A percentile compares a stretch with the other conserved stretches of the same genome.
phyloP scores from a whole-genome alignment of 305 asterid genomes.

The Lippia alba region DNA sequence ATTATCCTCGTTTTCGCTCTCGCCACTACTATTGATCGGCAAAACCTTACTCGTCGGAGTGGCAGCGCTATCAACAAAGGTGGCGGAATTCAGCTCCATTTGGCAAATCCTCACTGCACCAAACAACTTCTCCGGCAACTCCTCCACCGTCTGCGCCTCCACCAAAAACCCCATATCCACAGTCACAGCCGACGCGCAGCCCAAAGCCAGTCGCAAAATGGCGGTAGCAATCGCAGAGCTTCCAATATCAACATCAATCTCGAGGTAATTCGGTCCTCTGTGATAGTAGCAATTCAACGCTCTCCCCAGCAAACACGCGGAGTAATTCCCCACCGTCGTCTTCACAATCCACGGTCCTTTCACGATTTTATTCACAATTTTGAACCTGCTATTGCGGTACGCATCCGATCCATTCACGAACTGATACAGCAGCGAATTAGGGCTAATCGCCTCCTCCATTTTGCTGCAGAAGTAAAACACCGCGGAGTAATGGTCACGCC shows the following conservation, averaged over 20 bases:
- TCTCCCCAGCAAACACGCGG: slow-evolving; percentile 64
- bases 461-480: slow-evolving; percentile 53
- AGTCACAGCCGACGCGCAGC: slow-evolving; percentile 56
- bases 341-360: slow-evolving; percentile 74
- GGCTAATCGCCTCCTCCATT: slow-evolving; percentile 40
- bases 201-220: slow-evolving; percentile 60
- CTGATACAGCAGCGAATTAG: slow-evolving; percentile 44
- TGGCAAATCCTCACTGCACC: slow-evolving; percentile 67
- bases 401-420: slow-evolving; percentile 58
- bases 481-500: slow-evolving; percentile 64
- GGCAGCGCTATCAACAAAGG: slow-evolving; percentile 44
- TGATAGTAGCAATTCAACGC: slow-evolving; percentile 56
- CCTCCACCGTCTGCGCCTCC: slow-evolving; percentile 62
- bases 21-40: slow-evolving; percentile 34
- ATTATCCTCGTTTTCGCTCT: slow-evolving; percentile 37
- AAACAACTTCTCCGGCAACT: slow-evolving; percentile 63
- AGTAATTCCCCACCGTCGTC: slow-evolving; percentile 64
- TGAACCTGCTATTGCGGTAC: slow-evolving; percentile 56
- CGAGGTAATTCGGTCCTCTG: slow-evolving; percentile 51
- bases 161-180: slow-evolving; percentile 71
- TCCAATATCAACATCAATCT: slow-evolving; percentile 65
- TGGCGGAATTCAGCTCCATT: slow-evolving; percentile 68
- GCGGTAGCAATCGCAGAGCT: slow-evolving; percentile 65
- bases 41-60: slow-evolving; percentile 44
- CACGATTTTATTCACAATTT: slow-evolving; percentile 63